These are phyloP conservation scores for Papiliotrema terrestris DNA, from an alignment of 1,284 basidiomycete species.

Conservation along the genomic window DNA sequence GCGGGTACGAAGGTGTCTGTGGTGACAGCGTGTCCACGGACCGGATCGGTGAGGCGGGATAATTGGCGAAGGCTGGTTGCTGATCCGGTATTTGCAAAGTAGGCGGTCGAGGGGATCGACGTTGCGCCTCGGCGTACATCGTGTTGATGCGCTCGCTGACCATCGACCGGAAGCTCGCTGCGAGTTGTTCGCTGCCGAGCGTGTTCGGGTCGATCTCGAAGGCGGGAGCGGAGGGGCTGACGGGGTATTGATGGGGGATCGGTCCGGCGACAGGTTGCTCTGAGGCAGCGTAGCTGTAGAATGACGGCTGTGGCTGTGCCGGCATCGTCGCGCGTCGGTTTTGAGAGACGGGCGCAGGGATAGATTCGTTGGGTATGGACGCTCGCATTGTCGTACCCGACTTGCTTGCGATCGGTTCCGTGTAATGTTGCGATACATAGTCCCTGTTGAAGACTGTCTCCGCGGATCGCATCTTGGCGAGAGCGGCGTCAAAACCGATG, in stretches of 20 bases:
- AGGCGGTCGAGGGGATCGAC: not conserved
- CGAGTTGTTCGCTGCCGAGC: not conserved
- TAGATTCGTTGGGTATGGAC: too few species aligned
- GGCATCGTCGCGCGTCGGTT: too few species aligned
- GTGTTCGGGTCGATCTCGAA: not conserved
- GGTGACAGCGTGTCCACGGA: too few species aligned
- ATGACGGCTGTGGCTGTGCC: too few species aligned
- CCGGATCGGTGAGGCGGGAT: too few species aligned
- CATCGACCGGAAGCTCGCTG: slow-evolving; percentile 3
- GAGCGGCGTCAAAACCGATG: not conserved
- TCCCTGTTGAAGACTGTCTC: slow-evolving; percentile 1
- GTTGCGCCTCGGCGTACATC: slow-evolving; percentile 2
- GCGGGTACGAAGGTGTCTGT: not conserved
- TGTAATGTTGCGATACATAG: not conserved
- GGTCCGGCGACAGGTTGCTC: not conserved
- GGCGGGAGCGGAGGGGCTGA: not conserved
- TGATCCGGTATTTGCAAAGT: not conserved
- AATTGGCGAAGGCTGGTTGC: too few species aligned
- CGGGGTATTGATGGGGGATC: not conserved
- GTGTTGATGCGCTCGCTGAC: slow-evolving; percentile 1
- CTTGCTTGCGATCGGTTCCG: not conserved
- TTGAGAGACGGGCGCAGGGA: too few species aligned
- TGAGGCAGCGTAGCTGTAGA: too few species aligned
- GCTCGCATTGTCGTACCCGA: not conserved
- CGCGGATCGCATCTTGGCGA: not conserved